Percentiles rank a stretch among this genome's conserved stretches.
phyloP scores from a whole-genome alignment of 2,329 filamentous ascomycete species.

The Phoma sp. region DNA sequence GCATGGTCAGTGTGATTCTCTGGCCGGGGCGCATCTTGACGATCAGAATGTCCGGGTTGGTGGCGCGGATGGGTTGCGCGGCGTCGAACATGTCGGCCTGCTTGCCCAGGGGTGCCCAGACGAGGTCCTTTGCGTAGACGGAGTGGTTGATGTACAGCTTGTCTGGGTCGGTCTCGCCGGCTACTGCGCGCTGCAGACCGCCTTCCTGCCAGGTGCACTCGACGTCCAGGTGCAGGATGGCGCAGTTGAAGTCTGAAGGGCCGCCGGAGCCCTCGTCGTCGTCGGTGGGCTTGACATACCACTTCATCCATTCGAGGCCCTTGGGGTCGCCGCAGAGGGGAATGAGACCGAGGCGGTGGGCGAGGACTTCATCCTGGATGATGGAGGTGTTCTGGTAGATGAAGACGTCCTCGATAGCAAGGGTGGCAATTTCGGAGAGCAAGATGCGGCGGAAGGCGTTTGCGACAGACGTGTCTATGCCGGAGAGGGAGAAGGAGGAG shows the following conservation, averaged over 20 bases:
- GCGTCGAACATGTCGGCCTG: conserved; percentile 41
- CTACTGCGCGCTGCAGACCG: conserved; percentile 61
- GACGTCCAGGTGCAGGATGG: conserved; percentile 77
- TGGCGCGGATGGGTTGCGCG: conserved; percentile 72
- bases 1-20: conserved; percentile 82
- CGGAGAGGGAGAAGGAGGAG: conserved; percentile 87
- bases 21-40: conserved; percentile 93
- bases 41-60: conserved; percentile 91
- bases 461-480: conserved; percentile 88
- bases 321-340: conserved; percentile 81
- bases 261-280: conserved; percentile 48
- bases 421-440: conserved; percentile 89
- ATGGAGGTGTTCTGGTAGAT: conserved; percentile 97
- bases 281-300: conserved; percentile 74
- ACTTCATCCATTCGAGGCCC: conserved; percentile 81
- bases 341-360: conserved; percentile 86
- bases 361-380: conserved; percentile 95
- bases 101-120: conserved; percentile 76
- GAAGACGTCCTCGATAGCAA: conserved; percentile 93
- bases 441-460: conserved; percentile 98
- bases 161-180: conserved; percentile 77
- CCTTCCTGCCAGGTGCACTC: conserved; percentile 81
- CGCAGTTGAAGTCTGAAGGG: conserved; percentile 82
- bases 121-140: conserved; percentile 63
- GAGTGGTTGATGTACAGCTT: conserved; percentile 87